Evolutionary conservation across 148 eudicot species (phyloP), one percentile per base, ranked within the genome.

Genomic region (Euryodendron excelsum): DNA sequence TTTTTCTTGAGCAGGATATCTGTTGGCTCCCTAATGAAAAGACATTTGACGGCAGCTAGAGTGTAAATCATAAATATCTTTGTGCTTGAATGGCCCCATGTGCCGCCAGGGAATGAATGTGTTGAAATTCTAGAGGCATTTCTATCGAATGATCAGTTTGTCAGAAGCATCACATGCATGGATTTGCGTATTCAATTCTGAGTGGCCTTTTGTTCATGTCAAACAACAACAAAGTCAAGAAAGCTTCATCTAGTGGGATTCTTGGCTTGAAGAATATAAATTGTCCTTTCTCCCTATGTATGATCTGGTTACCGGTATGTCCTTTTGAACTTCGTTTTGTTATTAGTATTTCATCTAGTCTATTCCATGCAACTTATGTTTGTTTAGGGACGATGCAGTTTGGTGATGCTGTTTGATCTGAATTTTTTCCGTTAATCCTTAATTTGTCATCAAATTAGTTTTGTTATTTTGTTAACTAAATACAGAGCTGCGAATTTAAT

Each of bases 1-100:
- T 65, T 80, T 5, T 3, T 0, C 31, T 48, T 34, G 61, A 63
- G 37, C 82, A 80, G 82, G 82, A 73, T 73, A 73, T 80, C 65
- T 23, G 34, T 50, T 80, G 82, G 78, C 25, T 80, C 25, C 73
- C 77, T 50, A 39, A 63, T 73, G 77, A 39, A 65, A 53, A 39
- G 48, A 30, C 69, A 64, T 64, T 21, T 53, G 50, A 65, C 55
- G 55, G 65, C 17, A 34, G 71, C 25, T n/a, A n/a, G n/a, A n/a
- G n/a, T n/a, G n/a, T 63, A 30, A 58, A 39, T 73, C 41, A 73
- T 62, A 28, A 27, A 61, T 39, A 41, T 68, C 53, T 3, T 50
- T 56, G 25, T 68, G 52, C 72, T 68, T 41, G 20, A 17, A 41
- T 28, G 17, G 53, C 31, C 33, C 9, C 59, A 44, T 69, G 18